Base-by-base conservation (phyloP, 306 rosid species). In the Comarum palustre region DNA sequence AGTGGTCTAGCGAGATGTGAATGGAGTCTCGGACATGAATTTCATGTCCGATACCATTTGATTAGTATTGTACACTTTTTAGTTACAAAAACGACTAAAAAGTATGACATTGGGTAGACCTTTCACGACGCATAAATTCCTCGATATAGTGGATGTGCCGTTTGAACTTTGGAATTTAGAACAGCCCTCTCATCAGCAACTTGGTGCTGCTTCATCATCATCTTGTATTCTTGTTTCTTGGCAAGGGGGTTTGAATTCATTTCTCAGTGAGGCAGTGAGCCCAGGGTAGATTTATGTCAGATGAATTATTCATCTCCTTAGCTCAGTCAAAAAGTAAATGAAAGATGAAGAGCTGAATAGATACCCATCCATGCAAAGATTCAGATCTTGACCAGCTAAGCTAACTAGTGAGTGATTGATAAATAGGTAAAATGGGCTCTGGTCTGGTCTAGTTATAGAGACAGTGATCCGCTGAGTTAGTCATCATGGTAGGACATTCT, bases 291-390 rank as follows among this genome's bases (percentile, higher is more conserved):
- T 17, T 58, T 58, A 16, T 61, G 66, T 32, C 66, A 9, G 67
- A 8, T 61, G 45, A 61, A 61, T 32, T 29, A 57, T 57, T 57
- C 62, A 57, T 34, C 62, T 13, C 27, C 62, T 6, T 22, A 22
- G 63, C 36, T 15, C 65, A 59, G 32, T 55, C 61, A 55, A 55
- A 59, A 59, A 29, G 65, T 59, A 16, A 59, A 59, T 32, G 15
- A 32, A 17, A 27, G 12, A 22, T 4, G 11, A 20, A 11, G 38
- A 27, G 63, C 34, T 58, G 67, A 61, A 34, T 34, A 61, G 65
- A 59, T 59, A 29, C 22, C 43, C 43, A 31, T 61, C 67, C 67
- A 61, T 61, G 67, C 45, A 59, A 61, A 32, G 67, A 17, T 61
- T 34, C 67, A 7, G 36, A 34, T 31, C 16, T 14, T 60, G 41